These are phyloP conservation scores for Sporormia fimetaria DNA, from an alignment of 495 filamentous ascomycete genomes.

Conservation along the genomic window DNA sequence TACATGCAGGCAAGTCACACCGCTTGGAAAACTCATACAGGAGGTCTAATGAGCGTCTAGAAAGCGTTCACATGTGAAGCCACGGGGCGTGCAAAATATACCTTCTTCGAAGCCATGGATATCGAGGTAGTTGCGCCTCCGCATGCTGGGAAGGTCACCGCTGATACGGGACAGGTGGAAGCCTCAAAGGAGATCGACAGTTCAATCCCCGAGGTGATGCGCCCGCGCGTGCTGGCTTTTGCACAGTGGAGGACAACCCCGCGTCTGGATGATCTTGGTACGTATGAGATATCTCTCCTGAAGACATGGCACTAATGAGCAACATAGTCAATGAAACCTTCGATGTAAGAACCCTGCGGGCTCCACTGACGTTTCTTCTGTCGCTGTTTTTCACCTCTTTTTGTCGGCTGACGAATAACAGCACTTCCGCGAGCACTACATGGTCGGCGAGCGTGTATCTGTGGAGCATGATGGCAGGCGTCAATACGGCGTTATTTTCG, in stretches of 20 bases:
- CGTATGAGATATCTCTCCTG: constrained; percentile 20
- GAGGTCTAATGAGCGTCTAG: constrained; percentile 33
- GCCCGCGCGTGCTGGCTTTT: constrained; percentile 76
- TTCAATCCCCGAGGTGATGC: constrained; percentile 81
- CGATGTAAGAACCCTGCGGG: constrained; percentile 41
- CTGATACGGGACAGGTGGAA: constrained; percentile 47
- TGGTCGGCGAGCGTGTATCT: constrained; percentile 77
- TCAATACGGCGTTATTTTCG: constrained; percentile 65
- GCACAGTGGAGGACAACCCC: constrained; percentile 88
- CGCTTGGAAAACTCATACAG: background rate
- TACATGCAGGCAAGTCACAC: constrained; percentile 61
- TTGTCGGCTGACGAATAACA: constrained; percentile 30
- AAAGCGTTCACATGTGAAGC: constrained; percentile 89
- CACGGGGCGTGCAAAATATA: constrained; percentile 82
- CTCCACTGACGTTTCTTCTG: background rate
- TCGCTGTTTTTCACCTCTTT: background rate
- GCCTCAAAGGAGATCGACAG: constrained; percentile 82
- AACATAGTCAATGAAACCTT: constrained; percentile 53
- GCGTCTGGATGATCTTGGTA: constrained; percentile 81
- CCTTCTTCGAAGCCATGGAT: constrained; percentile 85
- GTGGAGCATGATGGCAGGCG: constrained; percentile 60
- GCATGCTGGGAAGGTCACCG: background rate
- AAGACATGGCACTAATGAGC: constrained; percentile 3
- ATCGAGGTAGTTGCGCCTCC: constrained; percentile 61
- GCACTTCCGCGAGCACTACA: constrained; percentile 89